Evolutionary conservation across 192 early-diverging fungal genomes (phyloP), one percentile per base, ranked within the genome.

Genomic region (Chytriomyces confervae): DNA sequence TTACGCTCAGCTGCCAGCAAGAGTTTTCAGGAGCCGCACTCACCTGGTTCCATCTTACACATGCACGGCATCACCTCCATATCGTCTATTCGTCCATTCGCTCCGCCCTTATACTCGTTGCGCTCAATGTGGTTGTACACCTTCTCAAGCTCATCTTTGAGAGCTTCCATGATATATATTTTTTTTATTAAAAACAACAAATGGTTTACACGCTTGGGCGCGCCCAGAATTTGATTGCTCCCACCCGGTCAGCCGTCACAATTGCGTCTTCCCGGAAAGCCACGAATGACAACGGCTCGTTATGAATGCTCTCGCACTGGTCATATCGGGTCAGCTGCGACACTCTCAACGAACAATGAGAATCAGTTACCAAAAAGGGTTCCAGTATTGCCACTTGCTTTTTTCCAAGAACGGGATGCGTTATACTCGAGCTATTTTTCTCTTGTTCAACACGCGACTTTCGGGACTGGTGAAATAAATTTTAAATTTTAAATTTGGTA

Each of bases 41-140:
- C 73, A 88, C 89, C 87, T 43, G 91, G 86, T 36, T 91, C 86
- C 70, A 89, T 94, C 81, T 87, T 89, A 84, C 94, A 96, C 74
- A 91, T 89, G 80, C 94, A 95, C 6, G 89, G 88, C 82, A 93
- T 89, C 27, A 87, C 87, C 74, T 95, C 94, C 50, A 89, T 92
- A 7, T 84, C 88, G 13, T 86, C 84, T 3, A 91, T 90, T 60
- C 87, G 84, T 51, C 92, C 93, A 29, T 87, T 92, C 0, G 94
- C 93, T 44, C 85, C 78, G 47, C 91, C 91, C 66, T 88, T 89
- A 74, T 90, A 94, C 62, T 91, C 88, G 69, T 95, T 95, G 16
- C 81, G 78, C 23, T 81, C 73, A 53, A 95, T 92, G 69, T 91
- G 91, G 27, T 79, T 77, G 76, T 93, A 95, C 0, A 86, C 85